Evolutionary conservation across 2,329 filamentous ascomycete genomes (phyloP).

Genomic region (Fusarium sacchari): DNA sequence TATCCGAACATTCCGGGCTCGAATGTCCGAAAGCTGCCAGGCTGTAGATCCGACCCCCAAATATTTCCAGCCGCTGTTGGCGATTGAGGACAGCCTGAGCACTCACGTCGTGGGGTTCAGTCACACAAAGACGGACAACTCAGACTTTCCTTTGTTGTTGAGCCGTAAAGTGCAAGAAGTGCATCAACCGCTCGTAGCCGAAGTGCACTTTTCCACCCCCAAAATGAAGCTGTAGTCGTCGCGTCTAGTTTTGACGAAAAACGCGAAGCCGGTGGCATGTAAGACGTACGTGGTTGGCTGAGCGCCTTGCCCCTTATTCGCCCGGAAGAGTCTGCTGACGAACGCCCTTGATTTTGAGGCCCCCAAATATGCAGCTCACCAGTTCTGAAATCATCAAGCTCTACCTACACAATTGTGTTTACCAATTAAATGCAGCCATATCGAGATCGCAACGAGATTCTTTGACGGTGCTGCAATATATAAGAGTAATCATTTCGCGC

Average conservation of each 20-base stretch:
- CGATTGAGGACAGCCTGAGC: not conserved
- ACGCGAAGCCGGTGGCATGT: not conserved
- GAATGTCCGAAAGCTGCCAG: not conserved
- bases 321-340: not conserved
- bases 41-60: not conserved
- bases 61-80: not conserved
- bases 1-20: not conserved
- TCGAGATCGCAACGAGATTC: not conserved
- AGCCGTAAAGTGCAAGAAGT: accelerated
- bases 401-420: not conserved
- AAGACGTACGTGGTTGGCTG: not conserved
- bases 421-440: not conserved
- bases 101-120: not conserved
- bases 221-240: not conserved
- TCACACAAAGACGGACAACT: not conserved
- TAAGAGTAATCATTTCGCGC: too few species aligned
- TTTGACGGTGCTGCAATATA: not conserved
- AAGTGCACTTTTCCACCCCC: accelerated
- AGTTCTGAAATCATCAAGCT: too few species aligned
- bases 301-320: not conserved
- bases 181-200: not conserved
- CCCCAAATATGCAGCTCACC: not conserved
- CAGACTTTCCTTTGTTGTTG: accelerated
- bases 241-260: not conserved
- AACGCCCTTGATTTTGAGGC: not conserved